Conservation (phyloP, 139 green algal genomes). For the Coelastrella sp. region DNA sequence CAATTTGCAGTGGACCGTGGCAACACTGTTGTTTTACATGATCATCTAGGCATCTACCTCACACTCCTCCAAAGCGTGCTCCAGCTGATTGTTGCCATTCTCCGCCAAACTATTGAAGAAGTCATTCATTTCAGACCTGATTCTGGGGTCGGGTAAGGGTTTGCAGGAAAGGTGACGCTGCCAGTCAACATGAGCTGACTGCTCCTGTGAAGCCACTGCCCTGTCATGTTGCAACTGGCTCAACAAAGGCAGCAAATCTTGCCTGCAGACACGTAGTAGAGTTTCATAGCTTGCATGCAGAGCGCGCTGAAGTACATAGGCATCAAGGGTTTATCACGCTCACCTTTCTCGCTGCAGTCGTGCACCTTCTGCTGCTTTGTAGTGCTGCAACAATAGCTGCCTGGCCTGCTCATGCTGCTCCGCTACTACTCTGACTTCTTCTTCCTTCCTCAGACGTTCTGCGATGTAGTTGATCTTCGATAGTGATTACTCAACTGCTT, state of each 20-base stretch:
- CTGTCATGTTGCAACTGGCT: constrained; percentile 11
- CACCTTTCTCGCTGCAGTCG: constrained; percentile 37
- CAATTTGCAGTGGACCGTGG: too few species aligned
- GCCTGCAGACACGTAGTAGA: background rate
- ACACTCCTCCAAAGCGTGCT: constrained; percentile 14
- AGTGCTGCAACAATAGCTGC: constrained; percentile 28
- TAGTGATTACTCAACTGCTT: too few species aligned
- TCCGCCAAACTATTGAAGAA: constrained; percentile 26
- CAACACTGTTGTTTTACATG: too few species aligned
- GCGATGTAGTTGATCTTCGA: background rate
- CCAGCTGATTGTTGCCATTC: background rate
- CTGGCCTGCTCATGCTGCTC: constrained; percentile 24
- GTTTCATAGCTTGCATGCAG: too few species aligned
- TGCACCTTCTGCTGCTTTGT: background rate
- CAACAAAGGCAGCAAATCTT: background rate
- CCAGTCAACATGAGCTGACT: constrained; percentile 11
- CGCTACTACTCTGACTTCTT: constrained; percentile 24
- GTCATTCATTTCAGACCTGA: constrained; percentile 13
- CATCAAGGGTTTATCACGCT: background rate
- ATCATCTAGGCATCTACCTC: background rate
- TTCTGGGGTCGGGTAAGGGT: constrained; percentile 29
- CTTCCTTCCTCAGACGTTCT: constrained; percentile 42
- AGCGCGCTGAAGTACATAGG: background rate
- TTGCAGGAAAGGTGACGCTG: constrained; percentile 46
- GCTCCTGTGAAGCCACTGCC: too few species aligned